A percentile compares a stretch with the other conserved stretches of the same genome.
These are phyloP conservation scores for Macrotyloma uniflorum DNA, from an alignment of 306 rosid genomes.

Conservation along the genomic window DNA sequence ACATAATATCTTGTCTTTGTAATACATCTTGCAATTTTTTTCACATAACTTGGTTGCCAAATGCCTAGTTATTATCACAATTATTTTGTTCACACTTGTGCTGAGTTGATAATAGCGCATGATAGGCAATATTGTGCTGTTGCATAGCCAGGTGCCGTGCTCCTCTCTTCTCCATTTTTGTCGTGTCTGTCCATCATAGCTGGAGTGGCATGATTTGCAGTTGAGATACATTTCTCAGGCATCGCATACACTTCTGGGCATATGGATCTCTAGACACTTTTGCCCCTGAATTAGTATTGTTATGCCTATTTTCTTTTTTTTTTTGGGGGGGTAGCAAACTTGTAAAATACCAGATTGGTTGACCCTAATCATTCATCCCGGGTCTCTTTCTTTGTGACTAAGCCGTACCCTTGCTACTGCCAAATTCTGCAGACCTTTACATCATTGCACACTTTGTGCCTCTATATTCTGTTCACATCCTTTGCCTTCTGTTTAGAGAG, in stretches of 20 bases:
- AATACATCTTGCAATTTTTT: neutral
- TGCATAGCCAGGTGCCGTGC: neutral
- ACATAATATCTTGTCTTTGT: neutral
- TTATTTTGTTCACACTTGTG: neutral
- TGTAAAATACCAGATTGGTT: neutral
- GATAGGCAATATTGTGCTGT: neutral
- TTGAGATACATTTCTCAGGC: neutral
- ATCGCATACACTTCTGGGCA: neutral
- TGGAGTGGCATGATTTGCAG: neutral
- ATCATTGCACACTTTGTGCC: neutral
- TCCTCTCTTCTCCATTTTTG: neutral
- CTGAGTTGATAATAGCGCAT: neutral
- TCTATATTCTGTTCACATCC: neutral
- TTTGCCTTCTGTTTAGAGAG: neutral
- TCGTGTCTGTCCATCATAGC: neutral
- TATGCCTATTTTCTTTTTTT: too few species aligned
- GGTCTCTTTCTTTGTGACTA: neutral
- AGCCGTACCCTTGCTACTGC: neutral
- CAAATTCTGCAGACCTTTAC: neutral
- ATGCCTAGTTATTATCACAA: neutral
- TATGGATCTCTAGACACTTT: neutral
- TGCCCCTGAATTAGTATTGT: neutral
- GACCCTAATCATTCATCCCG: neutral
- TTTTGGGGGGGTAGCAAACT: neutral
- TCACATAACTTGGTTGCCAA: constrained; percentile 18